Evolutionary conservation across 2,329 filamentous ascomycete genomes (phyloP).

Genomic region (Fulvia fulva): DNA sequence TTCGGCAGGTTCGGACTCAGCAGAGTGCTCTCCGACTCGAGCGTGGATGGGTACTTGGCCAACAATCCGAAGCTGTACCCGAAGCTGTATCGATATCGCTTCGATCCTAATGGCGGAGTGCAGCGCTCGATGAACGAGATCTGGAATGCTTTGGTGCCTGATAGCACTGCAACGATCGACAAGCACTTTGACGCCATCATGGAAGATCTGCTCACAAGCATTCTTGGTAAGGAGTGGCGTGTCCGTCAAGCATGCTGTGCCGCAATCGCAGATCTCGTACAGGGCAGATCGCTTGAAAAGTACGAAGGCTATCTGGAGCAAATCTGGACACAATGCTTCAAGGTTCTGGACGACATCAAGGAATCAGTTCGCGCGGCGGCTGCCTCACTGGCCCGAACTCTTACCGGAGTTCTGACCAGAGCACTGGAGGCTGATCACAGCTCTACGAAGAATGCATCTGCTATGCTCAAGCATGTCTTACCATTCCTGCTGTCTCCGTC

Average conservation of each 20-base stretch:
- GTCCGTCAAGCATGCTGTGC: conserved; percentile 88
- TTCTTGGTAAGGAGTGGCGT: conserved; percentile 89
- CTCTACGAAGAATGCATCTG: conserved; percentile 61
- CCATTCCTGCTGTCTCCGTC: conserved; percentile 87
- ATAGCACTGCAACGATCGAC: conserved; percentile 71
- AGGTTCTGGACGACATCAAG: conserved; percentile 94
- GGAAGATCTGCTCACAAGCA: conserved; percentile 77
- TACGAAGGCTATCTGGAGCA: conserved; percentile 82
- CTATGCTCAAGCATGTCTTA: conserved; percentile 80
- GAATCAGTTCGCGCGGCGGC: conserved; percentile 79
- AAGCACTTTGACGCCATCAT: conserved; percentile 85
- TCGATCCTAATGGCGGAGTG: conserved; percentile 91
- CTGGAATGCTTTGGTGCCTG: conserved; percentile 93
- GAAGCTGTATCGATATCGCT: conserved; percentile 89
- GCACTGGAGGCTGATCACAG: conserved; percentile 75
- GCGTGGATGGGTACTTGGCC: conserved; percentile 60
- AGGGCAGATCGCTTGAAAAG: conserved; percentile 62
- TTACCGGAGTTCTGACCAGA: conserved; percentile 81
- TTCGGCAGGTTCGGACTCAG: conserved; percentile 93
- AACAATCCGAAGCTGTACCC: conserved; percentile 92
- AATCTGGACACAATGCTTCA: conserved; percentile 82
- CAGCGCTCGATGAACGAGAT: conserved; percentile 96
- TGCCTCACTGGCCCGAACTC: conserved; percentile 71
- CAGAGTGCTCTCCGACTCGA: conserved; percentile 83
- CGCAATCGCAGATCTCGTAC: conserved; percentile 81